Percentiles rank a stretch among this genome's conserved stretches.
These are phyloP conservation scores for Cladosporium sp. DNA, from an alignment of 2,329 filamentous ascomycete species.

Conservation along the genomic window DNA sequence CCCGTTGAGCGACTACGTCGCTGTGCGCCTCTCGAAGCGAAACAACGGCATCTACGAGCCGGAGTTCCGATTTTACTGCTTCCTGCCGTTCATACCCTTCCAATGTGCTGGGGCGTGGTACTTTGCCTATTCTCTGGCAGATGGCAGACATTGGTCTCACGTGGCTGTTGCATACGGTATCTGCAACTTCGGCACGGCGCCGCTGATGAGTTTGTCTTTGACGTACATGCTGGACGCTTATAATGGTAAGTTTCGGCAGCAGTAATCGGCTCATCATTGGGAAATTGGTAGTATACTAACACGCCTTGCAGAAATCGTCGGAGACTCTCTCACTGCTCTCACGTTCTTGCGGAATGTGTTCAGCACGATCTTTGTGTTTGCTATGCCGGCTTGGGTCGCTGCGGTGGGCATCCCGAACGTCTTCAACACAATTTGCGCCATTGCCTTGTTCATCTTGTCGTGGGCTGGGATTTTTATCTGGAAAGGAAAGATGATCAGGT, in stretches of 20 bases:
- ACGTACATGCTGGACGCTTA: conserved; percentile 45
- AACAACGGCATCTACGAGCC: conserved; percentile 40
- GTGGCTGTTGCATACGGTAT: conserved; percentile 42
- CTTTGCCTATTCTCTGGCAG: conserved; percentile 40
- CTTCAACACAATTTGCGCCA: conserved; percentile 42
- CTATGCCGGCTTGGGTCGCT: conserved; percentile 44
- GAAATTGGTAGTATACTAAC: no score
- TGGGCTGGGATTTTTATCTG: conserved; percentile 35
- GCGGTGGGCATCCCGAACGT: conserved; percentile 43
- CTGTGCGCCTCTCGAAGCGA: conserved; percentile 34
- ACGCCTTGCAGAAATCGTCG: conserved; percentile 44
- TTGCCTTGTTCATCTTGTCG: conserved; percentile 36
- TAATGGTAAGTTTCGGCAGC: conserved; percentile 34
- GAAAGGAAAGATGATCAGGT: conserved; percentile 39
- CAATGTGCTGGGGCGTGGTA: conserved; percentile 38
- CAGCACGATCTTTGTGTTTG: conserved; percentile 49
- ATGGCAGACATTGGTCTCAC: conserved; percentile 29
- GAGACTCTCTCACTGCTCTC: conserved; percentile 48
- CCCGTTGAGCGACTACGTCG: conserved; percentile 49
- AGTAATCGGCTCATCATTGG: no score
- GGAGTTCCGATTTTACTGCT: conserved; percentile 38
- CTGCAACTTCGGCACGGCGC: conserved; percentile 39
- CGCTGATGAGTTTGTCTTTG: conserved; percentile 38
- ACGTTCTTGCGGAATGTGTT: conserved; percentile 49
- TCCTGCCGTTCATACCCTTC: conserved; percentile 35